Evolutionary conservation across 768 basidiomycete genomes (phyloP).

Genomic region (Infundibulicybe gibba): DNA sequence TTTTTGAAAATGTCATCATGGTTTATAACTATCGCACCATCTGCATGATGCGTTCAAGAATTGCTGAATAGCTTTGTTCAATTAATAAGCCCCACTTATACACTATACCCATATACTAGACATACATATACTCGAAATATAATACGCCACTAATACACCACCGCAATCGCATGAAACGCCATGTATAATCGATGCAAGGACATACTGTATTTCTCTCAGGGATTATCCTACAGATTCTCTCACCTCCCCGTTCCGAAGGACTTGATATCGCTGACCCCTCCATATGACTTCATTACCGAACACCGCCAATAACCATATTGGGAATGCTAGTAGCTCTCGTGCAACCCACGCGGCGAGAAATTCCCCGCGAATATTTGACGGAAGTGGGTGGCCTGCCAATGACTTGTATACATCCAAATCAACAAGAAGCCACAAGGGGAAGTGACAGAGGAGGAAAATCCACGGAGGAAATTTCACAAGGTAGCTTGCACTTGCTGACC

Average conservation of each 20-base stretch:
- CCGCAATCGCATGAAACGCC: too few relatives aligned
- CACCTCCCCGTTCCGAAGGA: conserved; percentile 74
- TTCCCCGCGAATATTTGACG: conserved; percentile 38
- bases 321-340: conserved; percentile 81
- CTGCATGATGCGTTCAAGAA: conserved; percentile 25
- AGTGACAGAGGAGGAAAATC: conserved; percentile 58
- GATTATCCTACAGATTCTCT: conserved; percentile 12
- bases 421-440: conserved; percentile 65
- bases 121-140: too few relatives aligned
- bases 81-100: too few relatives aligned
- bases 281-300: conserved; percentile 80
- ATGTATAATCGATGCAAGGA: too few relatives aligned
- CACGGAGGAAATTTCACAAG: conserved; percentile 49
- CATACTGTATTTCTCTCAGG: too few relatives aligned
- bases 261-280: conserved; percentile 79
- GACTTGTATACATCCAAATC: conserved; percentile 84
- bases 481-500: conserved; percentile 47
- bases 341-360: conserved; percentile 79
- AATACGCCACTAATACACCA: too few relatives aligned
- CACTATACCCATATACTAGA: too few relatives aligned
- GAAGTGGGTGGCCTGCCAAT: conserved; percentile 63
- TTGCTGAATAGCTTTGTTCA: conserved; percentile 1
- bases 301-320: conserved; percentile 84
- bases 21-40: conserved; percentile 41
- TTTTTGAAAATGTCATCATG: conserved; percentile 62